phyloP scores from a whole-genome alignment of 2,329 filamentous ascomycete genomes.

The Xylaria sp. region DNA sequence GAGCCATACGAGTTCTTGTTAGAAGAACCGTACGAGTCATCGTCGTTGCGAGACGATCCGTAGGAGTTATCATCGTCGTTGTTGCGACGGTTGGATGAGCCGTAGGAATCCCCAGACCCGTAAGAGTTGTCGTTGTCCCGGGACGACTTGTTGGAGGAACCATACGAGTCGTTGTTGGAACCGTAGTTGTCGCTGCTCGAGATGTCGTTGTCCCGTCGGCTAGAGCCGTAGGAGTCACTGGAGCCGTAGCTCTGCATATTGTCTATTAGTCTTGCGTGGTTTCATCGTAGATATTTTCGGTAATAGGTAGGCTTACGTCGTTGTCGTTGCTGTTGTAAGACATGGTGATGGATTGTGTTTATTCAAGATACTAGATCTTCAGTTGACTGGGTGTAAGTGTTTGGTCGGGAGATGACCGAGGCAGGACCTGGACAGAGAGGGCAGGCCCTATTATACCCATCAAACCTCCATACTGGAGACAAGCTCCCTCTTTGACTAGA shows the following conservation, averaged over 20 bases:
- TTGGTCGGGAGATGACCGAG: neutral
- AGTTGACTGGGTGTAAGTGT: neutral
- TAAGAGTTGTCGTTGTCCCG: constrained; percentile 28
- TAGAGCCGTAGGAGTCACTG: constrained; percentile 37
- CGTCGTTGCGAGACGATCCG: constrained; percentile 32
- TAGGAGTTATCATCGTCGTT: constrained; percentile 33
- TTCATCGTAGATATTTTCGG: neutral
- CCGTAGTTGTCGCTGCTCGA: constrained; percentile 35
- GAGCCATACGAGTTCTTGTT: constrained; percentile 29
- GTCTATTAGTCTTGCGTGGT: constrained; percentile 17
- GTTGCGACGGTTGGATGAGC: constrained; percentile 37
- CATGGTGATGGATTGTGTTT: constrained; percentile 47
- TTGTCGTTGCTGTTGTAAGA: constrained; percentile 57
- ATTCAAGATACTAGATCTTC: constrained; percentile 6
- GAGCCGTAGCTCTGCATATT: constrained; percentile 40
- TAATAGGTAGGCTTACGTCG: constrained; percentile 45
- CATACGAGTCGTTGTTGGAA: constrained; percentile 30
- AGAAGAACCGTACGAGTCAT: constrained; percentile 28
- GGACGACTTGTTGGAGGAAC: constrained; percentile 24
- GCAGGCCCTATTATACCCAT: constrained; percentile 36
- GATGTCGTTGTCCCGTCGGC: constrained; percentile 27
- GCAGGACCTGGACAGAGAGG: neutral
- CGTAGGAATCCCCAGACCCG: constrained; percentile 27
- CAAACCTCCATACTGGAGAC: constrained; percentile 23
- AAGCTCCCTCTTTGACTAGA: constrained; percentile 20